Evolutionary conservation across 495 filamentous ascomycete genomes (phyloP), one percentile per base, ranked within the genome.

Genomic region (Lasiosphaeria miniovina): DNA sequence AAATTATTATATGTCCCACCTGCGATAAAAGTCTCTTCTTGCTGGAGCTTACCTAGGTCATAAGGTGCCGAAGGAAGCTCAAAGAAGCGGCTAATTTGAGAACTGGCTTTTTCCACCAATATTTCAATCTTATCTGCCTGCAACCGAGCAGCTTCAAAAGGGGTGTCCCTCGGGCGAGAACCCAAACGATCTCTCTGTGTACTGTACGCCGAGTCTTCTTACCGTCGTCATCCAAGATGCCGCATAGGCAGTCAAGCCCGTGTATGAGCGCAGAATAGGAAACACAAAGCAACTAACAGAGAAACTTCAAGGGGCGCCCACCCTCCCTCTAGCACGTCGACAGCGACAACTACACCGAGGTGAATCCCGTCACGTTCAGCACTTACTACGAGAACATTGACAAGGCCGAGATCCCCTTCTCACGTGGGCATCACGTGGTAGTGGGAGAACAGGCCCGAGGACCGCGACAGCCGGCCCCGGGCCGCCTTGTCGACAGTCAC

Each of bases 391-490:
- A 92, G 67, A 87, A 90, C 78, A 90, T 92, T 62, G 86, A 89
- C 68, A 89, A 90, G 75, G 88, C 88, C 69, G 90, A 91, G 81
- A 86, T 91, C 59, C 88, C 89, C 43, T 91, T 87, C 75, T 66
- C 86, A 34, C 82, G 78, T 55, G 75, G 68, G 59, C 10, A 63
- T 74, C 14, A 74, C 70, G 1, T 74, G 72, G 70, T 74, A 68
- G 70, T 74, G 72, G 58, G 72, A 72, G 15, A 68, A 68, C 54
- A 65, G 70, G 14, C 70, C 65, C 4, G 71, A 74, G 57, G 68
- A 72, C 51, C 63, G 70, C 48, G 61, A 67, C 50, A 62, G 55
- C 31, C 62, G 71, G 3, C 70, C 68, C 31, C 65, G 71, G 11
- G 70, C 70, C 36, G 63, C 68, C 10, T 61, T 74, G 54, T 66